Evolutionary conservation across 148 eudicot species (phyloP).

Genomic region (Persicaria maculosa): DNA sequence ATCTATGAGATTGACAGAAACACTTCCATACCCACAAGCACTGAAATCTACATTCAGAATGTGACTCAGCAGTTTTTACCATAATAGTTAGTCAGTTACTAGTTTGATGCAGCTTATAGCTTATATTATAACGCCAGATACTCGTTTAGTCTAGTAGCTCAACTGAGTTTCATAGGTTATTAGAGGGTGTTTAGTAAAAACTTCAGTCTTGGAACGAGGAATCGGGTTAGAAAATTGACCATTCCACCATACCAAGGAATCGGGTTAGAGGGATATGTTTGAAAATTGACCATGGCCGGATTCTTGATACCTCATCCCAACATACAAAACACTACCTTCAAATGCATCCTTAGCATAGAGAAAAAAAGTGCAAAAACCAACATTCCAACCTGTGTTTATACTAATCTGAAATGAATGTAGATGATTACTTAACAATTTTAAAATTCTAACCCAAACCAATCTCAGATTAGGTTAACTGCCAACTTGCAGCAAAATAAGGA

Average conservation of each 20-base stretch:
- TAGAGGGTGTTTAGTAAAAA: too few species aligned
- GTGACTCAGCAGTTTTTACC: not conserved
- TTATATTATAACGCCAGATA: not conserved
- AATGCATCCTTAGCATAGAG: not conserved
- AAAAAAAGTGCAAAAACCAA: not conserved
- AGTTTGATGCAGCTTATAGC: not conserved
- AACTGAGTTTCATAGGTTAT: too few species aligned
- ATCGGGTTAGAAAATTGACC: too few species aligned
- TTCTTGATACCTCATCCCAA: too few species aligned
- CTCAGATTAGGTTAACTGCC: not conserved
- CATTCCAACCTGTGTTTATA: not conserved
- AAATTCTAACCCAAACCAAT: not conserved
- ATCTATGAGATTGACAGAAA: not conserved
- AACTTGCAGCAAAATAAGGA: not conserved
- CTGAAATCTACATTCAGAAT: not conserved
- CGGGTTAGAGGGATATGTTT: too few species aligned
- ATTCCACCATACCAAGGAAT: too few species aligned
- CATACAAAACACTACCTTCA: not conserved
- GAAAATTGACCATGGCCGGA: too few species aligned
- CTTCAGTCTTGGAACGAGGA: too few species aligned
- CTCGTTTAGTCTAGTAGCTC: too few species aligned
- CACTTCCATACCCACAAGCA: not conserved
- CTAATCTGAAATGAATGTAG: not conserved
- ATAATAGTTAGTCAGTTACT: not conserved
- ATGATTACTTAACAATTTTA: not conserved